A percentile compares a stretch with the other conserved stretches of the same genome.
phyloP scores from a whole-genome alignment of 768 basidiomycete species.

The Suillus cothurnatus region DNA sequence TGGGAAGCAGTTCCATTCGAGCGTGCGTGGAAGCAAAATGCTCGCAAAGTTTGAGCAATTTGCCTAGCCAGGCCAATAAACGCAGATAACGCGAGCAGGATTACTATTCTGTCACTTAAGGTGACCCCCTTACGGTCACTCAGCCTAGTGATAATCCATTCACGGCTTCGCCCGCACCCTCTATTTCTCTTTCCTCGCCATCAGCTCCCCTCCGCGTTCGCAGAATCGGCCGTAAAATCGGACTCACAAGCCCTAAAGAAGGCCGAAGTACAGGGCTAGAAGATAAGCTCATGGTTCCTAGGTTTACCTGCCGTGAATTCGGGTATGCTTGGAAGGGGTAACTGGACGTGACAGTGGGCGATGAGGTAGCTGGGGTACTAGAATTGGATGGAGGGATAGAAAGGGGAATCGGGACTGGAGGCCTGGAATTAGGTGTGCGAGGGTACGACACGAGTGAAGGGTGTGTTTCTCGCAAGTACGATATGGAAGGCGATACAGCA shows the following conservation, averaged over 20 bases:
- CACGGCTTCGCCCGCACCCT: constrained; percentile 80
- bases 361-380: constrained; percentile 65
- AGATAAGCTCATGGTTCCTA: constrained; percentile 53
- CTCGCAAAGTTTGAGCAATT: background rate
- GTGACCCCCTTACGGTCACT: background rate
- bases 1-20: background rate
- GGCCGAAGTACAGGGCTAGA: constrained; percentile 78
- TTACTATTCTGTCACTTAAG: background rate
- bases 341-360: constrained; percentile 62
- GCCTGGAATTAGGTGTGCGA: constrained; percentile 52
- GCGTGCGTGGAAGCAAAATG: background rate
- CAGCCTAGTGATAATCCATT: constrained; percentile 52
- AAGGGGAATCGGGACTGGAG: constrained; percentile 71
- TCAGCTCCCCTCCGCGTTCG: constrained; percentile 52
- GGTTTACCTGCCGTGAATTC: constrained; percentile 32
- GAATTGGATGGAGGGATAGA: constrained; percentile 56
- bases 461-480: constrained; percentile 64
- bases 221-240: constrained; percentile 70
- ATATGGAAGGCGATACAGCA: constrained; percentile 80
- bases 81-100: background rate
- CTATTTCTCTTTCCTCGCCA: constrained; percentile 69
- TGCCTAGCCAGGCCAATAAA: background rate
- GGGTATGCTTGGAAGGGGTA: constrained; percentile 49
- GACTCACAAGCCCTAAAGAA: constrained; percentile 72
- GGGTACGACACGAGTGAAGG: constrained; percentile 45